Base-by-base conservation (phyloP, 108 stramenopile species). In the Parietichytrium sp. region DNA sequence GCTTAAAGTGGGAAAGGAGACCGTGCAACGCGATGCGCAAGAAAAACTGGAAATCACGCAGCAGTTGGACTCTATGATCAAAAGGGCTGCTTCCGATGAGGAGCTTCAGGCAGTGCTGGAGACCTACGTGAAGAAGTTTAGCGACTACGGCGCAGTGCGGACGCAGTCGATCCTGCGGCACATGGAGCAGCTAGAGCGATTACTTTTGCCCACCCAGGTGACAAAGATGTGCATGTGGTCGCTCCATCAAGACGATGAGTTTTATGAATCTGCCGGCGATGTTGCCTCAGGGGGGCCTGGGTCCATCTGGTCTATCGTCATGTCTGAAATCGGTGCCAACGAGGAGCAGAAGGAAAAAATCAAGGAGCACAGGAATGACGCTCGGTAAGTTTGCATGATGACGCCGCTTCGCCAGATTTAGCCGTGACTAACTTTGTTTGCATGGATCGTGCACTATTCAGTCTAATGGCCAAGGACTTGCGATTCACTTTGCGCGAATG, bases 1-100 rank as follows among this genome's bases (percentile, higher is more conserved):
- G 82, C 85, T 96, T 31, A 92, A 93, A 85, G 90, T 92, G 33
- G 42, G 89, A 72, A 48, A 81, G 18, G 83, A 84, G 42, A 72
- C 61, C 20, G 61, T 72, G 33, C 61, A 72, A 25, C 61, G 61
- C 29, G 61, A 72, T 42, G 61, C 61, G 0, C 61, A 72, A 42
- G 61, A 72, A 27, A 72, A 72, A 20, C 42, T 72, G 8, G 61
- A 72, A 42, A 72, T 72, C 2, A 72, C 61, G 20, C 61, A 72
- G 61, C 61, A 42, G 16, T 25, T 72, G 20, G 61, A 72, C 0
- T 33, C 36, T 13, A 72, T 72, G 61, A 33, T 72, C 8, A 12
- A 33, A 6, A 33, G 61, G 1, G 20, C 38, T 25, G 61, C 61
- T 6, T 72, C 61, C 42, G 61, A 36, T n/a, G 33, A 31, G 61